Evolutionary conservation across 257 asterid genomes (phyloP).

Genomic region (Nicotiana paniculata): DNA sequence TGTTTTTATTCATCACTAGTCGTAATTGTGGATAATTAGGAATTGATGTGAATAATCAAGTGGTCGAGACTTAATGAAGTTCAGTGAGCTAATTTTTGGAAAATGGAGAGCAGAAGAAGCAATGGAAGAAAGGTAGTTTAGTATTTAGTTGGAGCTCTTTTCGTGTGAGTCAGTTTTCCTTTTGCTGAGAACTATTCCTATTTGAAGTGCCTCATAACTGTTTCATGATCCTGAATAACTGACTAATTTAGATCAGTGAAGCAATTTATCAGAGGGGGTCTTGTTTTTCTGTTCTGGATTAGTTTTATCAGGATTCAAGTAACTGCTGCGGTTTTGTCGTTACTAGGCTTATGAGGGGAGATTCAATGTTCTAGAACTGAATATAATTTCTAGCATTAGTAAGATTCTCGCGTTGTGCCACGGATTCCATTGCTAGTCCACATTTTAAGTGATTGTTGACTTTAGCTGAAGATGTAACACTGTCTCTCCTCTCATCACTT

Average conservation of each 20-base stretch:
- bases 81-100: background rate
- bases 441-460: background rate
- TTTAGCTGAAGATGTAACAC: background rate
- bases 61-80: background rate
- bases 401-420: background rate
- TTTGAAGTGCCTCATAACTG: background rate
- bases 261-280: background rate
- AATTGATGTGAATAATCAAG: background rate
- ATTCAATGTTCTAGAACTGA: background rate
- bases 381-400: background rate
- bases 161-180: background rate
- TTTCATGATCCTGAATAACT: background rate
- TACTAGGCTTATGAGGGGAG: no score
- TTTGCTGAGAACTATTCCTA: background rate
- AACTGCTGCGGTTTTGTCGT: background rate
- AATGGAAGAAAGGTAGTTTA: background rate
- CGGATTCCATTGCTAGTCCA: background rate
- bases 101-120: background rate
- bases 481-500: background rate
- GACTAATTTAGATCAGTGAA: background rate
- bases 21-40: background rate
- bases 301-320: background rate
- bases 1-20: background rate
- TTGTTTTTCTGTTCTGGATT: background rate
- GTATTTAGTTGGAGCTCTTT: background rate